Base-by-base conservation (phyloP, 148 eudicot genomes). In the Polygonum aviculare region DNA sequence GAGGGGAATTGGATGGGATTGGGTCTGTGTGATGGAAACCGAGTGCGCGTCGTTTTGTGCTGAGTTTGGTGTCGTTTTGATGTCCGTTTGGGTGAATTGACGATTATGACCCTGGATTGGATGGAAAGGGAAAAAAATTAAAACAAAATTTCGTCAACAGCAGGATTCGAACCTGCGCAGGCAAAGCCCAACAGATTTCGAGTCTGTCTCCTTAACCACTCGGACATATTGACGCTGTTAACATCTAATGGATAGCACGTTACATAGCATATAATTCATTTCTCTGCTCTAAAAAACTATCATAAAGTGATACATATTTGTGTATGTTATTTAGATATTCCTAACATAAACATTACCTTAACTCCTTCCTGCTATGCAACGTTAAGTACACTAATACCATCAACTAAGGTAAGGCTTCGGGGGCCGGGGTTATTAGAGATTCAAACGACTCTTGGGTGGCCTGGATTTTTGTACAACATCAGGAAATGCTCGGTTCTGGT, bases 161-260 rank as follows among this genome's bases (percentile, higher is more conserved):
- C 86, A 87, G 90, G 87, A 87, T 87, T 87, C 88, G 88, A 85
- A 85, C 88, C 88, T 85, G 85, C 89, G 89, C 91, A 88, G 87
- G 87, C 89, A 82, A 79, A 86, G 89, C 91, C 91, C 91, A 88
- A 86, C 89, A 86, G 88, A 88, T 85, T 86, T 87, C 87, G 86
- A 89, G 87, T 87, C 93, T 85, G 90, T 87, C 90, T 87, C 90
- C 90, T 87, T 87, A 87, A 85, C 90, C 90, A 87, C 90, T 87
- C 90, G 90, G 90, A 87, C 90, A 87, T 87, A 87, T 87, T 79
- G 90, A 87, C 90, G 0, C 9, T 11, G 11, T 21, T 75, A 35
- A 57, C 21, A 2, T 0, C 3, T 12, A 11, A 3, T 50, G 0
- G 5, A 41, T 41, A 26, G 31, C 31, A 26, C 31, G 1, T 26